Base-by-base conservation (phyloP, 192 early-diverging fungal genomes). In the Coemansia sp. region DNA sequence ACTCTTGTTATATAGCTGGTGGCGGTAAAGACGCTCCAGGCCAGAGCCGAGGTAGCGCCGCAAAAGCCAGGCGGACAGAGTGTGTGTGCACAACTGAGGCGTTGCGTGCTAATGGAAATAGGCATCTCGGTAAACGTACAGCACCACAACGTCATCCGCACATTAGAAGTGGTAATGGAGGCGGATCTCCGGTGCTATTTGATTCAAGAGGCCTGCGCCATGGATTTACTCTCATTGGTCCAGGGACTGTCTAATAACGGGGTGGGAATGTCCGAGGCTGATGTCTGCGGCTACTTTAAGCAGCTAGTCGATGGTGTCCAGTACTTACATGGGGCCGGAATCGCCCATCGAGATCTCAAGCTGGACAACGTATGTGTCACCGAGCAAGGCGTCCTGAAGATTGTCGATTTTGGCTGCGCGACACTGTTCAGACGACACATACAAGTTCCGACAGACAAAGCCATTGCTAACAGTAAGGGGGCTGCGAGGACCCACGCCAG, bases 331-430 rank as follows among this genome's bases (percentile, higher is more conserved):
- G 81, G 88, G 62, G 83, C 87, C 34, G 88, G 89, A 27, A 84
- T 94, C 53, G 88, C 87, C 2, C 97, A 98, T 75, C 89, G 92
- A 15, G 97, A 98, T 72, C 83, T 98, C 66, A 98, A 98, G 78
- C 88, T 93, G 11, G 97, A 98, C 71, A 98, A 98, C 78, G 85
- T 97, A 27, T 83, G 96, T 34, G 80, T 94, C 41, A 89, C 88
- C 65, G 85, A 84, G 46, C 65, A 88, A 18, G 83, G 81, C n/a
- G 79, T 81, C 15, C 81, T 92, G 69, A 97, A 95, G 83, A 81
- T 97, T 24, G 91, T 90, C 57, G 95, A 98, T 73, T 98, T 97
- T 85, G 95, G 95, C 36, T 69, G 78, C 69, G 55, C 76, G 13
- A 72, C 81, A 71, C 58, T 84, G 73, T 86, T 78, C 49, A 70